Evolutionary conservation across 768 basidiomycete species (phyloP).

Genomic region (Phlebiopsis gigantea): DNA sequence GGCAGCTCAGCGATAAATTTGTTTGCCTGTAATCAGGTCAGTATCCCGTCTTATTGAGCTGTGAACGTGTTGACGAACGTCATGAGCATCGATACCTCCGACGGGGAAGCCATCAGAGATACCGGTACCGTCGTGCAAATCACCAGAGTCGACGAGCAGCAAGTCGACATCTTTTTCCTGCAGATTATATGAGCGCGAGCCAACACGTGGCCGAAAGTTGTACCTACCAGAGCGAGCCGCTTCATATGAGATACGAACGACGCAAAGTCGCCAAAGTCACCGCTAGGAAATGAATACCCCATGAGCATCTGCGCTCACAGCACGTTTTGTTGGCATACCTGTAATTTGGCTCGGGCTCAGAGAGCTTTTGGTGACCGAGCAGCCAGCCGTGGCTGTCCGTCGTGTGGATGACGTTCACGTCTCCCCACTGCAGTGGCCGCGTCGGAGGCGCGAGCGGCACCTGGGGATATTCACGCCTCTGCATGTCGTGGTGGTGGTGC

Average conservation of each 20-base stretch:
- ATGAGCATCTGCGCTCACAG: neutral
- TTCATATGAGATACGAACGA: conserved; percentile 86
- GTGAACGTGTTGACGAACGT: conserved; percentile 35
- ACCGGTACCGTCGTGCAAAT: conserved; percentile 75
- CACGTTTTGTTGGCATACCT: conserved; percentile 31
- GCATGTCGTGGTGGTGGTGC: conserved; percentile 27
- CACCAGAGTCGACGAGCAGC: conserved; percentile 78
- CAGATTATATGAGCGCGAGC: neutral
- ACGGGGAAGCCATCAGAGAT: conserved; percentile 72
- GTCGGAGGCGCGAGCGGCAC: conserved; percentile 51
- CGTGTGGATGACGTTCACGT: conserved; percentile 82
- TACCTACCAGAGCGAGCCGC: conserved; percentile 51
- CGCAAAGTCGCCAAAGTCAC: conserved; percentile 75
- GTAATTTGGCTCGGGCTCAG: conserved; percentile 74
- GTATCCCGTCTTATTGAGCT: neutral
- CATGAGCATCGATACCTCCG: conserved; percentile 68
- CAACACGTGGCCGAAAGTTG: neutral
- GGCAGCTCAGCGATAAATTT: conserved; percentile 67
- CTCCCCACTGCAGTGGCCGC: conserved; percentile 73
- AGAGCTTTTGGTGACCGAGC: conserved; percentile 74
- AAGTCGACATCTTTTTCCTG: conserved; percentile 74
- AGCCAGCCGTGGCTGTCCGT: conserved; percentile 85
- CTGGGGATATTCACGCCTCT: conserved; percentile 35
- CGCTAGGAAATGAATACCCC: conserved; percentile 23
- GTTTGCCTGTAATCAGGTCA: conserved; percentile 45